These are phyloP conservation scores for Cladosporium colombiae DNA, from an alignment of 2,329 filamentous ascomycete genomes.

Conservation along the genomic window DNA sequence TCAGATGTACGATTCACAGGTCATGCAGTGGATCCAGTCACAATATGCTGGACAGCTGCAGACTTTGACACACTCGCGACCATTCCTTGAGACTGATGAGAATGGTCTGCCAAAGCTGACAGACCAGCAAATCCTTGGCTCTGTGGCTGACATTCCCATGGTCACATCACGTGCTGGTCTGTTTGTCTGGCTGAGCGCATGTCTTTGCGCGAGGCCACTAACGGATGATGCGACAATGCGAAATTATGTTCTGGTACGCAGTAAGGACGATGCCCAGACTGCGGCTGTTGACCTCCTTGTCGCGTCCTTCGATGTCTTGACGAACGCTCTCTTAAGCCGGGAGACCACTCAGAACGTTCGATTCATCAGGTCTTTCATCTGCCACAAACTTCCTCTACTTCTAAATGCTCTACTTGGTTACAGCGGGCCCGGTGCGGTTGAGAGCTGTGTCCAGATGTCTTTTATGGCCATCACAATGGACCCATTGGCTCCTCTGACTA, in stretches of 20 bases:
- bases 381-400: conserved; percentile 68
- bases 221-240: conserved; percentile 79
- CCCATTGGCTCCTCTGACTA: conserved; percentile 64
- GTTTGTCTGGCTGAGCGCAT: conserved; percentile 81
- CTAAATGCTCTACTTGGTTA: conserved; percentile 59
- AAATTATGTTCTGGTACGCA: conserved; percentile 80
- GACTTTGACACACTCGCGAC: conserved; percentile 29
- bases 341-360: conserved; percentile 64
- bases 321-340: conserved; percentile 77
- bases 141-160: conserved; percentile 61
- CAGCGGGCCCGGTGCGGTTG: conserved; percentile 60
- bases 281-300: conserved; percentile 81
- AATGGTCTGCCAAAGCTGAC: conserved; percentile 61
- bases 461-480: conserved; percentile 67
- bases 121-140: conserved; percentile 55
- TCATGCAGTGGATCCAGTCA: conserved; percentile 38
- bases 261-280: conserved; percentile 77
- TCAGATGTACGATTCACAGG: conserved; percentile 35
- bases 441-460: conserved; percentile 66
- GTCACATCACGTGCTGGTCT: conserved; percentile 78
- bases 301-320: conserved; percentile 84
- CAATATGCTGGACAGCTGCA: conserved; percentile 34
- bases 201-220: conserved; percentile 77
- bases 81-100: conserved; percentile 69
- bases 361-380: conserved; percentile 80